phyloP scores from a whole-genome alignment of 768 basidiomycete genomes.

The Leccinum rimulosum region DNA sequence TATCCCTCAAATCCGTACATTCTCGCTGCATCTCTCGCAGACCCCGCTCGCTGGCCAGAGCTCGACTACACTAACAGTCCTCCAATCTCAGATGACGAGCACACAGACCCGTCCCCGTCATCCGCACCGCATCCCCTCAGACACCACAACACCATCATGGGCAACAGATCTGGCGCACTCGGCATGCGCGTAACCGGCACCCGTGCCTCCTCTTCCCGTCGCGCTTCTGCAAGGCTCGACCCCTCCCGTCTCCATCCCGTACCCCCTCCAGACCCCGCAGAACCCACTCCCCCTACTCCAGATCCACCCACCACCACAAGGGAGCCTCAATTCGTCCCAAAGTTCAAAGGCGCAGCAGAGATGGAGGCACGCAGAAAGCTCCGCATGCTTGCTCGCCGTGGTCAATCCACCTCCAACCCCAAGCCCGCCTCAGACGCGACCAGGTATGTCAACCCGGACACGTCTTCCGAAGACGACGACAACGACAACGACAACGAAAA shows the following conservation, averaged over 20 bases:
- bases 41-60: constrained; percentile 82
- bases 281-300: constrained; percentile 7
- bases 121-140: constrained; percentile 52
- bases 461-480: constrained; percentile 51
- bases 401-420: constrained; percentile 30
- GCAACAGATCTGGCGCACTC: constrained; percentile 60
- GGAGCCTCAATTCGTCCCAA: constrained; percentile 64
- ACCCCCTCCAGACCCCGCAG: constrained; percentile 11
- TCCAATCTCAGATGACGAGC: constrained; percentile 69
- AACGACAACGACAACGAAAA: constrained; percentile 44
- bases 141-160: constrained; percentile 90
- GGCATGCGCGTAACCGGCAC: constrained; percentile 78
- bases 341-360: constrained; percentile 81
- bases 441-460: constrained; percentile 45
- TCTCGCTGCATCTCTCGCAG: constrained; percentile 73
- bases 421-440: constrained; percentile 23
- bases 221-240: constrained; percentile 34
- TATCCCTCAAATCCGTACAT: constrained; percentile 85
- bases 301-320: constrained; percentile 49
- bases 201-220: constrained; percentile 51
- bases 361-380: constrained; percentile 73
- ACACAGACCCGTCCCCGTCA: constrained; percentile 30
- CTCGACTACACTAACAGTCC: constrained; percentile 70
- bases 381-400: constrained; percentile 62
- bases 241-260: constrained; percentile 12